Conservation (phyloP, 1,139 yeast genomes). For the Chernovozyma sophiae-reginae region DNA sequence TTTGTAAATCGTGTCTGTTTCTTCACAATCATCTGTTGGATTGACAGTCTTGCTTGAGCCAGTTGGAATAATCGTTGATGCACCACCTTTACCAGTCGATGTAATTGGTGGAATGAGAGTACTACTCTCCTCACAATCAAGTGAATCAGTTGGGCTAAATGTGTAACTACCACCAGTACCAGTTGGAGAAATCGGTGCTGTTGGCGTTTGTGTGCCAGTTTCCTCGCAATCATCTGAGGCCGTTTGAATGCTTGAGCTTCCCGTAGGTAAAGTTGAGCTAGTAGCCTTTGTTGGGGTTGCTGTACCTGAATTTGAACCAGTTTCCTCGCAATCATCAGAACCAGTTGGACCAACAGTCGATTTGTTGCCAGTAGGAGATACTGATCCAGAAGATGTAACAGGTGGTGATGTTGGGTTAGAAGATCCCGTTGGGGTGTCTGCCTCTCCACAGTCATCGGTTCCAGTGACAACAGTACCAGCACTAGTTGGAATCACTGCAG, state of each 20-base stretch:
- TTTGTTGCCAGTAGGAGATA: neutral
- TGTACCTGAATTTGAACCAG: neutral
- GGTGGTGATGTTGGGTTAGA: too few species aligned
- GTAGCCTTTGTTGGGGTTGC: neutral
- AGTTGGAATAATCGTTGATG: too few species aligned
- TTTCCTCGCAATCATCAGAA: neutral
- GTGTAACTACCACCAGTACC: too few species aligned
- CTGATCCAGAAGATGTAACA: too few species aligned
- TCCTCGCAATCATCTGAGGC: neutral
- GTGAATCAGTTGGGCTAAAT: neutral
- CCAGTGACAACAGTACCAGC: too few species aligned
- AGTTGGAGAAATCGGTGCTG: too few species aligned
- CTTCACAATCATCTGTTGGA: neutral
- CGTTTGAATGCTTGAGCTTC: neutral
- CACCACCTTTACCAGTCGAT: too few species aligned
- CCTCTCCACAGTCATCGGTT: too few species aligned
- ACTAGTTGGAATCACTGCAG: constrained; percentile 2
- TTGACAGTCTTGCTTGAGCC: too few species aligned
- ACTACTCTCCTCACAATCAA: neutral
- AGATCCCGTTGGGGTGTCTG: too few species aligned
- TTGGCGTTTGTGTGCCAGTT: neutral
- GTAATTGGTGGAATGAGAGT: too few species aligned
- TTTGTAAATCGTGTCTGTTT: neutral
- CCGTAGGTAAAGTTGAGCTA: neutral
- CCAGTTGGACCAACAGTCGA: neutral